Base-by-base conservation (phyloP, 2,329 filamentous ascomycete genomes). In the Torrubiella hemipterigena region DNA sequence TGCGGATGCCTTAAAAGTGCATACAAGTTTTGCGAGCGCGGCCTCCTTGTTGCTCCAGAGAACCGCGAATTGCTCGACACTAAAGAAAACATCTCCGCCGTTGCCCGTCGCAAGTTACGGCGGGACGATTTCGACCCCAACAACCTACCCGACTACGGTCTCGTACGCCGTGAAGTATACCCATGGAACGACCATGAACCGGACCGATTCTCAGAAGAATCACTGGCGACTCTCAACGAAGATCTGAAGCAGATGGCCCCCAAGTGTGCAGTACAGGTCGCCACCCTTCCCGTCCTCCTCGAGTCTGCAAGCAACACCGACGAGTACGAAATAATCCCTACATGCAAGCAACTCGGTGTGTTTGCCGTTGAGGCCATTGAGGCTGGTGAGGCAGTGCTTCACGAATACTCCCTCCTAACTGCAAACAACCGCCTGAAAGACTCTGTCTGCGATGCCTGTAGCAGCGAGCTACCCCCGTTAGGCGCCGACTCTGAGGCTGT, bases 361-460 rank as follows among this genome's bases (percentile, higher is more conserved):
- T 96, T 96, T 51, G 89, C 87, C 7, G 83, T 76, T 44, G 71
- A 82, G 40, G 78, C 93, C 41, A 82, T 96, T 22, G 58, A 63
- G 1, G 73, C 85, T 0, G 82, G 81, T 8, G 81, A 93, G 50
- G 64, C 69, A 6, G 75, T 95, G 3, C 67, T 98, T 18, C 63
- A 73, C 29, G 91, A 98, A 49, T 82, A 80, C 38, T 91, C 86
- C 7, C 69, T 94, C 7, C 62, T 98, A 24, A 94, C 87, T 3
- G 87, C 84, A 27, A 91, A 89, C 44, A 91, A 91, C 50, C 77
- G 85, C 18, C 69, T 91, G 10, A 85, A 93, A 49, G 86, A 93
- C 39, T 68, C 81, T 5, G 69, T 89, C 18, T 96, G 89, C 54
- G 89, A 96, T 54, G 86, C 86, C 11, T 96, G 89, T 53, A 85